Evolutionary conservation across 176 grass and related monocot species (phyloP).

Genomic region (Otatea glauca): DNA sequence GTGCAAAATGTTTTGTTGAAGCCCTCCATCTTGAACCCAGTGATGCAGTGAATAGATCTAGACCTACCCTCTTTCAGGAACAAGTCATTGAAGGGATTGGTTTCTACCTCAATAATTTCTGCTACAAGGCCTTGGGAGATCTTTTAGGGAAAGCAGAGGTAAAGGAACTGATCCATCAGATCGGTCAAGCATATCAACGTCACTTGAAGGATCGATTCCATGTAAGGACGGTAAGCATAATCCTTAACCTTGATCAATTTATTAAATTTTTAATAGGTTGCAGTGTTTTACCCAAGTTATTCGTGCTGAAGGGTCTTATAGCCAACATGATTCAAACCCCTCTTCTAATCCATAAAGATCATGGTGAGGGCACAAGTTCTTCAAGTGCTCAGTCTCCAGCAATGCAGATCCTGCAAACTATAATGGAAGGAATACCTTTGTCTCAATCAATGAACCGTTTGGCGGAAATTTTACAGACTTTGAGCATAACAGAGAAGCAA

Average conservation of each 20-base stretch:
- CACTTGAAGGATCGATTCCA: not conserved
- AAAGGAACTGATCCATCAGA: not conserved
- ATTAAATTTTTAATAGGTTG: not conserved
- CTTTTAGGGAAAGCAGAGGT: not conserved
- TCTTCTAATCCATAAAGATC: not conserved
- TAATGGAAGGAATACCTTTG: not conserved
- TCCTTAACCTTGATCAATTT: not conserved
- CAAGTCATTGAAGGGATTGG: conserved; percentile 10
- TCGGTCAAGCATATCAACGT: not conserved
- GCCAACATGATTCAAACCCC: not conserved
- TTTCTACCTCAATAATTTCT: conserved; percentile 48
- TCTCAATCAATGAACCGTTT: not conserved
- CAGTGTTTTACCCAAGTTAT: not conserved
- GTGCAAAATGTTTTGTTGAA: conserved; percentile 22
- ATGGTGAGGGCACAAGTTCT: conserved; percentile 11
- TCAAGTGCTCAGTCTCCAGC: not conserved
- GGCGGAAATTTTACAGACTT: not conserved
- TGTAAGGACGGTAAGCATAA: conserved; percentile 33
- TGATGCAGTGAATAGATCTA: conserved; percentile 16
- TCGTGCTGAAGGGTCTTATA: conserved; percentile 27
- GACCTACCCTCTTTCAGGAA: not conserved
- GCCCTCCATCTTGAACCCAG: not conserved
- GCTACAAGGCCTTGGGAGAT: conserved; percentile 17
- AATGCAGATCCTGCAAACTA: not conserved
- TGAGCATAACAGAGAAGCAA: not conserved